A percentile compares a stretch with the other conserved stretches of the same genome.
These are phyloP conservation scores for Rhododendron kiyosumense DNA, from an alignment of 148 eudicot species.

Conservation along the genomic window DNA sequence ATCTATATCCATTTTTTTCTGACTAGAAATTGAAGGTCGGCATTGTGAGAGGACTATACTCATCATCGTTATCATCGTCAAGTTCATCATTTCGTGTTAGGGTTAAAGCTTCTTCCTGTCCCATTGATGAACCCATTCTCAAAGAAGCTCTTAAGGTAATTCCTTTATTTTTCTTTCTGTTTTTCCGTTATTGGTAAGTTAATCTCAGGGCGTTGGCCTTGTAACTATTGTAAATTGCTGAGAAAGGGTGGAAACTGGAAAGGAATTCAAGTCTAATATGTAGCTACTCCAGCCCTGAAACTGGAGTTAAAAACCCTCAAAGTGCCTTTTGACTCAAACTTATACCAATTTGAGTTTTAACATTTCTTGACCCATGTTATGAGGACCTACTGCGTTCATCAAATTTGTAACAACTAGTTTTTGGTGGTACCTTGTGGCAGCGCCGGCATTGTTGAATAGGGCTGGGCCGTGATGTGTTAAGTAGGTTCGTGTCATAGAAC, in stretches of 20 bases:
- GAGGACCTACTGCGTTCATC: background rate
- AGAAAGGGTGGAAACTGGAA: background rate
- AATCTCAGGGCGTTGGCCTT: background rate
- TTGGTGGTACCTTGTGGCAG: background rate
- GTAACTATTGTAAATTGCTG: background rate
- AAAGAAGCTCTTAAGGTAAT: constrained; percentile 55
- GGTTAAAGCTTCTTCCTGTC: constrained; percentile 41
- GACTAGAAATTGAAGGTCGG: background rate
- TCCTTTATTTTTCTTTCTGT: background rate
- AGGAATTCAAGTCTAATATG: background rate
- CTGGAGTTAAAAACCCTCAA: background rate
- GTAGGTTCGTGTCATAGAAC: background rate
- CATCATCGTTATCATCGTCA: background rate
- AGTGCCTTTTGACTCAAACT: background rate
- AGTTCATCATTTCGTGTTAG: background rate
- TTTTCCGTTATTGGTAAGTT: background rate
- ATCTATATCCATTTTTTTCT: background rate
- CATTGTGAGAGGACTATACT: background rate
- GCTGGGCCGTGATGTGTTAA: background rate
- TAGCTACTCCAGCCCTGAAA: background rate
- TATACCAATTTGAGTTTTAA: background rate
- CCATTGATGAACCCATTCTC: constrained; percentile 41
- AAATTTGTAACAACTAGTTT: background rate
- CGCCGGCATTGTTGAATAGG: background rate
- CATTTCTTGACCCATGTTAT: background rate